phyloP scores from a whole-genome alignment of 2,329 filamentous ascomycete species.

The Verruconis gallopava region DNA sequence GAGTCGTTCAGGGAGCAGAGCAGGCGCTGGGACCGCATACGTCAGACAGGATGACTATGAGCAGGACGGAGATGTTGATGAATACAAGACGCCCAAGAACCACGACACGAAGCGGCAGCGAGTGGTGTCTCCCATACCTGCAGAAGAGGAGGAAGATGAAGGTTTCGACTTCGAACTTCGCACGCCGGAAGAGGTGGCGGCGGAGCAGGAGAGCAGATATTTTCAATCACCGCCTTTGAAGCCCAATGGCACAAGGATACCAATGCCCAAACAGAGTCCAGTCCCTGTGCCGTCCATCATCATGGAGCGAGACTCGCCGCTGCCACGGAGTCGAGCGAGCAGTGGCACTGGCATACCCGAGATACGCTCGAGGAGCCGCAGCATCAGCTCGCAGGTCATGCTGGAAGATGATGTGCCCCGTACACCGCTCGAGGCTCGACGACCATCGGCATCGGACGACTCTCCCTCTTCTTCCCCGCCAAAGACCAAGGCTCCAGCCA shows the following conservation, averaged over 20 bases:
- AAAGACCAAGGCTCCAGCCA: slow-evolving; percentile 9
- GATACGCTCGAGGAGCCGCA: slow-evolving; percentile 61
- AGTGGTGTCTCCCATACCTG: slow-evolving; percentile 26
- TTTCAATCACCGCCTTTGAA: slow-evolving; percentile 17
- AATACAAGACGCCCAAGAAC: slow-evolving; percentile 11
- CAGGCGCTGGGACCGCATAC: slow-evolving; percentile 15
- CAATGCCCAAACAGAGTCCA: slow-evolving; percentile 68
- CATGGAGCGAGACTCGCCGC: slow-evolving; percentile 59
- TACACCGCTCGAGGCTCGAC: slow-evolving; percentile 11
- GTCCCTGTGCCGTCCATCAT: slow-evolving; percentile 59
- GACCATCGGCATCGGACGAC: not conserved
- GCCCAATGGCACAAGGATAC: slow-evolving; percentile 62
- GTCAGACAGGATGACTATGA: slow-evolving; percentile 2
- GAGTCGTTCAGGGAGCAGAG: slow-evolving; percentile 17
- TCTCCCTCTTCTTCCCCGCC: slow-evolving; percentile 15
- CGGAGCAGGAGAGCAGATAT: slow-evolving; percentile 26
- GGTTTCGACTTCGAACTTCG: slow-evolving; percentile 57
- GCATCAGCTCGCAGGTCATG: slow-evolving; percentile 39
- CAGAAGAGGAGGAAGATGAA: slow-evolving; percentile 27
- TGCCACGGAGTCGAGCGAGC: slow-evolving; percentile 45
- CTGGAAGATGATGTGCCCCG: slow-evolving; percentile 34
- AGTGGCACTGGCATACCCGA: slow-evolving; percentile 33
- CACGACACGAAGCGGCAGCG: slow-evolving; percentile 14
- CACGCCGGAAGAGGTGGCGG: slow-evolving; percentile 63
- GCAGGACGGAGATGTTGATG: slow-evolving; percentile 6